Evolutionary conservation across 2,329 filamentous ascomycete genomes (phyloP), one percentile per base, ranked within the genome.

Genomic region (Sclerotinia trifoliorum): DNA sequence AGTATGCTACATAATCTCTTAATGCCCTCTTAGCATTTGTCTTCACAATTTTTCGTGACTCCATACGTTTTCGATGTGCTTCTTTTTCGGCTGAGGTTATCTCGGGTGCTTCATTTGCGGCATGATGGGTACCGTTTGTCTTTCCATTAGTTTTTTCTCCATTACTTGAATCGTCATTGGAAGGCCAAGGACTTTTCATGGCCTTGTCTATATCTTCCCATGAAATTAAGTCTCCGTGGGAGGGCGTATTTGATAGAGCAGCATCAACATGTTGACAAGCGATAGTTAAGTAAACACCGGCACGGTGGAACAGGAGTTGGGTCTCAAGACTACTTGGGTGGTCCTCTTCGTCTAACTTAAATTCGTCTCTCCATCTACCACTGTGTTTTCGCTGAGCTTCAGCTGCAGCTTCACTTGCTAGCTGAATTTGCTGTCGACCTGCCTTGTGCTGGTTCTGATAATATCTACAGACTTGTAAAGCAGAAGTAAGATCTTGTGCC

Each of bases 221-320:
- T 17, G 35, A n/a, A 24, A 32, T 71, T 73, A 71, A 70, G 66
- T 32, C 29, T 35, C 57, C 68, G 35, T 69, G 26, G 66, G 71
- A 56, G 49, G 35, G 44, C 66, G 73, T 74, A 48, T 71, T 71
- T 39, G 77, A 75, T 4, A 92, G 77, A 21, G 89, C 86, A 24
- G 80, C 79, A 68, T 85, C 80, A 55, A 93, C 85, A 74, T 88
- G 81, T 68, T 88, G 82, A 74, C 87, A 92, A 17, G 92, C 91
- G 74, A 93, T 83, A 5, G 85, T 86, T 48, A 96, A 81, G 77
- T 94, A 91, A 6, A 88, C 87, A 6, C 86, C 86, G 0, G 88
- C 92, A 57, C 92, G 86, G 73, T 94, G 90, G 77, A 95, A 94
- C 5, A 92, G 79, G 5, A 95, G 78, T 75, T 95, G 92, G 60